Evolutionary conservation across 257 asterid genomes (phyloP).

Genomic region (Petunia axillaris): DNA sequence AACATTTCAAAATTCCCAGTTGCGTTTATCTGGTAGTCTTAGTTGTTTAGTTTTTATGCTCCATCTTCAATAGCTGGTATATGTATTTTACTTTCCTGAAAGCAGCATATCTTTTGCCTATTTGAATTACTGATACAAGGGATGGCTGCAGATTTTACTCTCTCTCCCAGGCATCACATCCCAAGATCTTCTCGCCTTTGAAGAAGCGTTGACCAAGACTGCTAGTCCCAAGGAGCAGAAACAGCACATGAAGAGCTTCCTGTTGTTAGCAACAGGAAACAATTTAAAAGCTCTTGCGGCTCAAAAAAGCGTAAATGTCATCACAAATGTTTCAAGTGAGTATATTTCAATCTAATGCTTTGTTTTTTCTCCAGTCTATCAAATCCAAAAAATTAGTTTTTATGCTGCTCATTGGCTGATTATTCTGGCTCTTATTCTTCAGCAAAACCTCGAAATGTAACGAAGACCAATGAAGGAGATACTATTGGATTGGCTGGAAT

Average conservation of each 20-base stretch:
- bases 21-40: neutral
- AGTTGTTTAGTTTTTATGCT: neutral
- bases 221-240: conserved; percentile 93
- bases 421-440: conserved; percentile 34
- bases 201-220: conserved; percentile 84
- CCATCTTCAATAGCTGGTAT: neutral
- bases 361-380: neutral
- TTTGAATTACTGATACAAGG: neutral
- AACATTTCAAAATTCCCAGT: neutral
- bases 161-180: conserved; percentile 73
- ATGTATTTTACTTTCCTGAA: neutral
- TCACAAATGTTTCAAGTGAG: conserved; percentile 90
- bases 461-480: conserved; percentile 54
- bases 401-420: neutral
- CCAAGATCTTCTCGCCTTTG: conserved; percentile 81
- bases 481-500: conserved; percentile 81
- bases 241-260: conserved; percentile 79
- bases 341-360: neutral
- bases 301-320: conserved; percentile 75
- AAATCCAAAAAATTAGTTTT: neutral
- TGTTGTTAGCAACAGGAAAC: conserved; percentile 80
- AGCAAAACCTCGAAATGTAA: conserved; percentile 66
- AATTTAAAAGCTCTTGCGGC: conserved; percentile 86
- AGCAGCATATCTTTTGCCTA: neutral
- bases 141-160: conserved; percentile 72